Evolutionary conservation across 768 basidiomycete species (phyloP).

Genomic region (Naematelia aurantialba): DNA sequence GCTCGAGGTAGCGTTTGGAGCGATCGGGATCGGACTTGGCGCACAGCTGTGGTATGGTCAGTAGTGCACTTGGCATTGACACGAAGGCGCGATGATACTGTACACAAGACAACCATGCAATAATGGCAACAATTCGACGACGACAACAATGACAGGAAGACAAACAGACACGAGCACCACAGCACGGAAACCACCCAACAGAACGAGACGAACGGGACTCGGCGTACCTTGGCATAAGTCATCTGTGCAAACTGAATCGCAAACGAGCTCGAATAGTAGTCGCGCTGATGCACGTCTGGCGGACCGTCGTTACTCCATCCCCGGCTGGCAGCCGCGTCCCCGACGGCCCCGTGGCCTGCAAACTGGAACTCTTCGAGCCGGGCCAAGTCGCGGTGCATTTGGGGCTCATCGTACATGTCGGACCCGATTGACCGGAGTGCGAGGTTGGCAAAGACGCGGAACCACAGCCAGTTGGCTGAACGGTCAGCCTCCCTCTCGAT

Average conservation of each 20-base stretch:
- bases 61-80: background rate
- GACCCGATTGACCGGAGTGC: constrained; percentile 65
- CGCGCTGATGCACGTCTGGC: constrained; percentile 70
- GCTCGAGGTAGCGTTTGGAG: constrained; percentile 63
- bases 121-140: too few relatives aligned
- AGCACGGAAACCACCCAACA: too few relatives aligned
- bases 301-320: constrained; percentile 77
- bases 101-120: too few relatives aligned
- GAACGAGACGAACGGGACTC: too few relatives aligned
- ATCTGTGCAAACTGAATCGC: constrained; percentile 74
- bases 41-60: constrained; percentile 51
- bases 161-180: too few relatives aligned
- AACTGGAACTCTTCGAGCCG: constrained; percentile 77
- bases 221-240: constrained; percentile 60
- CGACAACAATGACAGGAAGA: too few relatives aligned
- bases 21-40: constrained; percentile 62
- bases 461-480: constrained; percentile 72
- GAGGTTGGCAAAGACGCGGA: constrained; percentile 72
- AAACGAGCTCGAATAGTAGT: constrained; percentile 75
- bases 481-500: constrained; percentile 5
- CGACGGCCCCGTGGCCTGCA: constrained; percentile 21
- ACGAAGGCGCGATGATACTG: background rate
- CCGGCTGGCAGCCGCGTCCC: constrained; percentile 52
- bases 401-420: constrained; percentile 57
- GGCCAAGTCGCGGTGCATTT: constrained; percentile 70